Conservation (phyloP, 2,329 filamentous ascomycete species). For the Fusarium sarcochroum region DNA sequence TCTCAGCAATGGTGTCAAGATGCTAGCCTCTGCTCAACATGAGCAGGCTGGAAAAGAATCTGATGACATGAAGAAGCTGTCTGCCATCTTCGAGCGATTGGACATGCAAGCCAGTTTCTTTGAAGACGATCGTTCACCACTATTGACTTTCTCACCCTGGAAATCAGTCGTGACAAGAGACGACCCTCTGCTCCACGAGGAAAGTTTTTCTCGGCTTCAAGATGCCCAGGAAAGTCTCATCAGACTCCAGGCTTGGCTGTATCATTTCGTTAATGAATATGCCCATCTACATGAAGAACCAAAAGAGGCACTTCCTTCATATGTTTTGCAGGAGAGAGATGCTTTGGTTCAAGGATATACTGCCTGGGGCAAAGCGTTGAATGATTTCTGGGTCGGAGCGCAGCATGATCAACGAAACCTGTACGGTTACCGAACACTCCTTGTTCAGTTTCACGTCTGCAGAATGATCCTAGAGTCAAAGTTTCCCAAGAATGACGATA, state of each 20-base stretch:
- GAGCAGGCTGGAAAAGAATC: background rate
- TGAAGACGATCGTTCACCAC: constrained; percentile 27
- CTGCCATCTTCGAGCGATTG: constrained; percentile 12
- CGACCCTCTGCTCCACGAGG: too few species aligned
- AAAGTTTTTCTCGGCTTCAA: background rate
- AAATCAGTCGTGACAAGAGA: background rate
- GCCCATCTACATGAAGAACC: background rate
- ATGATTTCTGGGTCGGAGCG: background rate
- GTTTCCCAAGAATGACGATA: constrained; percentile 6
- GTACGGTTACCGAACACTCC: constrained; percentile 2
- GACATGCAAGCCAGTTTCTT: constrained; percentile 41
- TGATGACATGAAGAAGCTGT: background rate
- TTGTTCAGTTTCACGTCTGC: constrained; percentile 22
- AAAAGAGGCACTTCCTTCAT: background rate
- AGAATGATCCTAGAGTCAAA: constrained; percentile 30
- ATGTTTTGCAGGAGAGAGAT: constrained; percentile 19
- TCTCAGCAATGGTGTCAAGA: constrained; percentile 5
- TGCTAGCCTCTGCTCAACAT: background rate
- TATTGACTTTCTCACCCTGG: constrained; percentile 5
- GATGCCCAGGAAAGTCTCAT: constrained; percentile 24
- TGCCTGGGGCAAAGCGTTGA: constrained; percentile 12
- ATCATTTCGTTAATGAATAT: constrained; percentile 18
- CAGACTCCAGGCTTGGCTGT: constrained; percentile 33
- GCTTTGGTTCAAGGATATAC: background rate
- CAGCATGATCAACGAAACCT: background rate